phyloP scores from a whole-genome alignment of 495 filamentous ascomycete species.

The Pyronema domesticum region DNA sequence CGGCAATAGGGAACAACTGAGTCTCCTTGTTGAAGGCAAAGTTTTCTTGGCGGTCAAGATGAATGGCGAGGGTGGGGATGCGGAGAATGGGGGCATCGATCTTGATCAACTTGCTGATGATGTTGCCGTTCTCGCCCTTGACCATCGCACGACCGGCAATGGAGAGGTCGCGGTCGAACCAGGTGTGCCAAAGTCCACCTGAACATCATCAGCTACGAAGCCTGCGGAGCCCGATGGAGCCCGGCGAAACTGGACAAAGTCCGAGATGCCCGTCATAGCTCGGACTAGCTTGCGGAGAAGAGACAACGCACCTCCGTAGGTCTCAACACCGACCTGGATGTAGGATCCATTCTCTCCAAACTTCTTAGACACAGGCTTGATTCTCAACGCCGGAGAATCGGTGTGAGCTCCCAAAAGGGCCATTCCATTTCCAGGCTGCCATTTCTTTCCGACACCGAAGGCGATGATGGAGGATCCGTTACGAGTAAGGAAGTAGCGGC shows the following conservation, averaged over 20 bases:
- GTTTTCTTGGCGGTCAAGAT: constrained; percentile 65
- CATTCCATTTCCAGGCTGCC: constrained; percentile 86
- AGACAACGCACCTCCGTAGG: constrained; percentile 57
- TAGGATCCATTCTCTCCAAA: constrained; percentile 54
- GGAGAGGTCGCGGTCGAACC: constrained; percentile 88
- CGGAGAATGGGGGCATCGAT: constrained; percentile 78
- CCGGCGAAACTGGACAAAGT: not conserved
- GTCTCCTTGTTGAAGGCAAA: constrained; percentile 94
- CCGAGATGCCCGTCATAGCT: no score
- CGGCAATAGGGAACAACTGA: constrained; percentile 84
- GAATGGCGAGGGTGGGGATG: constrained; percentile 78
- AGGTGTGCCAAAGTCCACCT: constrained; percentile 41
- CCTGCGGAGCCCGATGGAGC: no score
- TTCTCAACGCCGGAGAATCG: constrained; percentile 72
- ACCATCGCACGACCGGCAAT: constrained; percentile 81
- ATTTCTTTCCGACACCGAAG: constrained; percentile 81
- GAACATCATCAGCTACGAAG: not conserved
- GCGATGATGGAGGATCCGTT: constrained; percentile 89
- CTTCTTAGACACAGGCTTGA: constrained; percentile 92
- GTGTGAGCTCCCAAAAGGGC: constrained; percentile 94
- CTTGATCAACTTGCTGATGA: constrained; percentile 73
- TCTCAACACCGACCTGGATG: constrained; percentile 88
- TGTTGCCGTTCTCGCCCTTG: constrained; percentile 50
- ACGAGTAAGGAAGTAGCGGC: constrained; percentile 89
- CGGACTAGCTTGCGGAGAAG: no score